Percentiles rank a stretch among this genome's conserved stretches.
Evolutionary conservation across 2,329 filamentous ascomycete genomes (phyloP).

Genomic region (Colletotrichum sublineola): DNA sequence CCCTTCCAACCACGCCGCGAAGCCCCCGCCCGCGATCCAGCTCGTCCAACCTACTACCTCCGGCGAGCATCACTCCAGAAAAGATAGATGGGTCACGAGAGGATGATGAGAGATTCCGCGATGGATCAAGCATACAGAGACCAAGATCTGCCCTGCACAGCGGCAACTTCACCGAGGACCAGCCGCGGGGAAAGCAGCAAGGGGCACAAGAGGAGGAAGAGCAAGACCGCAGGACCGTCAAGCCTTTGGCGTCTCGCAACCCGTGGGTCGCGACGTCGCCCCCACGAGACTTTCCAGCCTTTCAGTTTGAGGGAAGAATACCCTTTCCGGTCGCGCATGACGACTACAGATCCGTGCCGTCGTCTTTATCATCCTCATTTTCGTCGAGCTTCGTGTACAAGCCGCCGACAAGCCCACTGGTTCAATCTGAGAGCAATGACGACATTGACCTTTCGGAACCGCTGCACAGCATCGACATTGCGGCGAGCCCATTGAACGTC

Average conservation of each 20-base stretch:
- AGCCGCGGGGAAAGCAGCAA: conserved; percentile 13
- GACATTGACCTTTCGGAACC: conserved; percentile 75
- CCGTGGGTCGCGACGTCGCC: conserved; percentile 70
- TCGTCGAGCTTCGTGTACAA: conserved; percentile 87
- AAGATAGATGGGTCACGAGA: conserved; percentile 47
- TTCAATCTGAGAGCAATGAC: conserved; percentile 88
- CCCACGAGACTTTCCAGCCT: conserved; percentile 64
- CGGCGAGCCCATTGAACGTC: conserved; percentile 49
- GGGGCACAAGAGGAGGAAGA: conserved; percentile 21
- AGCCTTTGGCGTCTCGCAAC: conserved; percentile 43
- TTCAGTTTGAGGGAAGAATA: conserved; percentile 56
- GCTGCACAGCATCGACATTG: conserved; percentile 64
- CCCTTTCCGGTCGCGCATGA: conserved; percentile 51
- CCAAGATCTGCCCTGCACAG: conserved; percentile 82
- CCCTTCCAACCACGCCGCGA: conserved; percentile 53
- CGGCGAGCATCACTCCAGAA: conserved; percentile 63
- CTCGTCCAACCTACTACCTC: conserved; percentile 58
- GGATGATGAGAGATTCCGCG: conserved; percentile 60
- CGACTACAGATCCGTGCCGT: conserved; percentile 62
- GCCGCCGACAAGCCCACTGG: conserved; percentile 91
- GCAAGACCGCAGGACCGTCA: conserved; percentile 14
- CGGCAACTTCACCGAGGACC: conserved; percentile 71
- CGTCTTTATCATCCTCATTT: conserved; percentile 78
- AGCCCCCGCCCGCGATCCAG: conserved; percentile 54
- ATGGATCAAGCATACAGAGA: conserved; percentile 78